Evolutionary conservation across 306 rosid species (phyloP), one percentile per base, ranked within the genome.

Genomic region (Quercus gilva): DNA sequence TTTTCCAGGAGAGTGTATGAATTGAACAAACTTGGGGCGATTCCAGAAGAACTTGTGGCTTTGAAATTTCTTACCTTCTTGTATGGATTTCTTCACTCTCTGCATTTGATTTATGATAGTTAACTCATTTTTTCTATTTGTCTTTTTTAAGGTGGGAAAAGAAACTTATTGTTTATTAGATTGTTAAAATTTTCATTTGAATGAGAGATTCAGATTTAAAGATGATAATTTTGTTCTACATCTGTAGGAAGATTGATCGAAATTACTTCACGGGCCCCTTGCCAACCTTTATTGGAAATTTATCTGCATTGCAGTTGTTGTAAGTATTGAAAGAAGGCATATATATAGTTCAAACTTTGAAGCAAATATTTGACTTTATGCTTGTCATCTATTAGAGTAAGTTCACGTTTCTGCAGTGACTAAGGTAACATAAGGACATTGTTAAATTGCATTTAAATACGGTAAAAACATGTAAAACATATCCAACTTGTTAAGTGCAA

Each of bases 191-290:
- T 20, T 31, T 74, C 14, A 5, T 57, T 3, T 35, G 21, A 20
- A 61, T 55, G n/a, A 0, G 33, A 11, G 55, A 67, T 9, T 18
- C 29, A 21, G 35, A 21, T 9, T 21, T 28, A 28, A 6, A 17
- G 14, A 31, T 55, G 15, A 5, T 5, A 52, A 1, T 55, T 53
- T 37, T 37, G 0, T 55, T n/a, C 33, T 64, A 19, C 59, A n/a
- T 23, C 21, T 77, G 79, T 28, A 83, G 86, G 69, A 69, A 37
- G 10, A 74, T 83, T n/a, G 71, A 74, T 57, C 25, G 0, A 56
- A 83, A 83, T 70, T 79, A 41, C 68, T 82, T 82, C 74, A 55
- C 65, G 0, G 85, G 85, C 7, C 29, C 79, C 26, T 29, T 82
- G 69, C 82, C 82, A 29, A 43, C 72, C 21, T 56, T 74, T 52